Evolutionary conservation across 768 basidiomycete species (phyloP).

Genomic region (Naematelia aurantialba): DNA sequence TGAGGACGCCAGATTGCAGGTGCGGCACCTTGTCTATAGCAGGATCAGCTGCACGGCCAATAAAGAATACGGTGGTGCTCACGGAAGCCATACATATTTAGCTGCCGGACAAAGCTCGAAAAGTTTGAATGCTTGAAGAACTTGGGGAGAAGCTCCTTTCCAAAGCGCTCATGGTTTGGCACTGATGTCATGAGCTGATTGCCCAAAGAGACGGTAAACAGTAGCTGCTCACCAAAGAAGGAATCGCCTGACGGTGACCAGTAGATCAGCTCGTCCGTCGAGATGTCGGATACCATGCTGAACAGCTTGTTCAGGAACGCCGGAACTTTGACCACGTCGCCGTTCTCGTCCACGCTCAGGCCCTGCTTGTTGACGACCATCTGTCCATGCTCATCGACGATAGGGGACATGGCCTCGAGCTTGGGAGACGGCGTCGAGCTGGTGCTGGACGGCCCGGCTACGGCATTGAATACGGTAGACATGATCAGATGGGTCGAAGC

Average conservation of each 20-base stretch:
- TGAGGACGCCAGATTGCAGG: conserved; percentile 87
- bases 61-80: conserved; percentile 53
- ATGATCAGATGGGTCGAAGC: conserved; percentile 15
- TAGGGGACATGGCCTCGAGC: conserved; percentile 10
- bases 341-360: conserved; percentile 42
- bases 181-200: conserved; percentile 55
- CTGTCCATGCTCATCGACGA: conserved; percentile 3
- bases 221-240: conserved; percentile 80
- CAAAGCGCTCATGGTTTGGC: conserved; percentile 84
- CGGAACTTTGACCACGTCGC: conserved; percentile 57
- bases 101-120: conserved; percentile 50
- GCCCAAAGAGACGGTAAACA: neutral
- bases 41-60: neutral
- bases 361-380: conserved; percentile 23
- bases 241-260: conserved; percentile 91
- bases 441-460: conserved; percentile 30
- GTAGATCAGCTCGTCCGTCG: conserved; percentile 76
- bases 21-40: conserved; percentile 63
- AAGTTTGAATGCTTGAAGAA: conserved; percentile 53
- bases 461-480: conserved; percentile 34
- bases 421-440: conserved; percentile 10
- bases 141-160: conserved; percentile 60
- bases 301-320: conserved; percentile 91
- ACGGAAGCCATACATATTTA: conserved; percentile 58
- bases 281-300: conserved; percentile 88